These are phyloP conservation scores for Tulasnella sp. DNA, from an alignment of 768 basidiomycete genomes.

Conservation along the genomic window DNA sequence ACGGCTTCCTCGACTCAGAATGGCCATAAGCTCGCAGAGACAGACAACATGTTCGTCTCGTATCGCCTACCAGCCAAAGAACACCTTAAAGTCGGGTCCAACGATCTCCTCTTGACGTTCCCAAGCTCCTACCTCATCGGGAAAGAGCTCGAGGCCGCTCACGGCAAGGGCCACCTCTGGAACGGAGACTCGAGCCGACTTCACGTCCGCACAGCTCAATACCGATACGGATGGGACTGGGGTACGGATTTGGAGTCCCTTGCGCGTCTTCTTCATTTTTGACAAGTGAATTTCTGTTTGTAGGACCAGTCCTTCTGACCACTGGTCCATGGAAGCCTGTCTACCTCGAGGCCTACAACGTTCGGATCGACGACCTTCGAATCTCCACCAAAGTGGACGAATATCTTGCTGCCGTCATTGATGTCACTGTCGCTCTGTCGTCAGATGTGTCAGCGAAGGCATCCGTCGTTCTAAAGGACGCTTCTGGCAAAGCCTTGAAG, in stretches of 20 bases:
- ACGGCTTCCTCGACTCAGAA: conserved; percentile 45
- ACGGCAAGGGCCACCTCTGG: conserved; percentile 58
- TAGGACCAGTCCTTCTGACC: conserved; percentile 73
- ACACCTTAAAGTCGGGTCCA: conserved; percentile 40
- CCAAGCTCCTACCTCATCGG: conserved; percentile 68
- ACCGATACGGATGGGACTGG: conserved; percentile 84
- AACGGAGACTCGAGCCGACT: conserved; percentile 87
- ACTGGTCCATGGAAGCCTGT: conserved; percentile 82
- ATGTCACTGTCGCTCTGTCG: conserved; percentile 25
- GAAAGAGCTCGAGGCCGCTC: conserved; percentile 53
- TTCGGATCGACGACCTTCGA: conserved; percentile 54
- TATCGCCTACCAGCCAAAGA: conserved; percentile 53
- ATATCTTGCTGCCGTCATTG: neutral
- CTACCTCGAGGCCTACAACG: conserved; percentile 52
- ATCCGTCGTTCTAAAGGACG: conserved; percentile 38
- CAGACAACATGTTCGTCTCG: conserved; percentile 76
- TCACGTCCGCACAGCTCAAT: conserved; percentile 88
- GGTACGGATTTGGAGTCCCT: conserved; percentile 30
- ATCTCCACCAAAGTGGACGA: conserved; percentile 23
- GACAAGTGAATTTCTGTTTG: neutral
- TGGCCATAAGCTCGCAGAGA: conserved; percentile 52
- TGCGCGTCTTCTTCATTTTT: neutral
- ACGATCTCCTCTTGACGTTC: conserved; percentile 62
- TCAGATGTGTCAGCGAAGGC: conserved; percentile 30
- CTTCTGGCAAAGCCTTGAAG: conserved; percentile 34